Evolutionary conservation across 768 basidiomycete genomes (phyloP).

Genomic region (Lentinula lateritia): DNA sequence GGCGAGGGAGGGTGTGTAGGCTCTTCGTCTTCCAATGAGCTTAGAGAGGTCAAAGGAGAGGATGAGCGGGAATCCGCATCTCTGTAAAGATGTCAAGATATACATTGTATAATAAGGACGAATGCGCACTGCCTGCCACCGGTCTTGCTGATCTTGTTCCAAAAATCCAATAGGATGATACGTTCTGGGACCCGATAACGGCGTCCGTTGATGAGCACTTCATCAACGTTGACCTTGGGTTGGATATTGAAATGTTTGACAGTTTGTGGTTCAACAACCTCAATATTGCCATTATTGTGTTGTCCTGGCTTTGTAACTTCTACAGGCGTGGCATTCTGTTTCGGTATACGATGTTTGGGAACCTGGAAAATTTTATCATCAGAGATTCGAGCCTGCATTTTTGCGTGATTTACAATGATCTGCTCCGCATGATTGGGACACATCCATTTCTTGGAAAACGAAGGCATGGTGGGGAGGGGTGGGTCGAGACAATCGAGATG

Average conservation of each 20-base stretch:
- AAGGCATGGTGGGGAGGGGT: slow-evolving; percentile 80
- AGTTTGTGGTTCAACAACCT: slow-evolving; percentile 60
- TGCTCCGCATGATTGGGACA: slow-evolving; percentile 96
- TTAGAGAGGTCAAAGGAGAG: slow-evolving; percentile 70
- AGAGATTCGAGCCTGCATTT: not conserved
- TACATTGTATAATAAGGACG: not conserved
- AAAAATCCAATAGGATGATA: slow-evolving; percentile 91
- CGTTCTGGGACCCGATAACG: slow-evolving; percentile 92
- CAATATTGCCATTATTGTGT: slow-evolving; percentile 90
- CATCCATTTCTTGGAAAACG: slow-evolving; percentile 94
- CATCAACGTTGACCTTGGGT: slow-evolving; percentile 61
- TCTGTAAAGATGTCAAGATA: slow-evolving; percentile 5
- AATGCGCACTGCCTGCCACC: slow-evolving; percentile 26
- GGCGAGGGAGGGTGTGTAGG: slow-evolving; percentile 33
- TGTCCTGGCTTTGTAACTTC: slow-evolving; percentile 70
- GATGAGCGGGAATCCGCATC: slow-evolving; percentile 48
- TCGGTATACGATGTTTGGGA: slow-evolving; percentile 76
- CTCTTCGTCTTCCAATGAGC: slow-evolving; percentile 70
- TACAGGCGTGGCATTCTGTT: slow-evolving; percentile 59
- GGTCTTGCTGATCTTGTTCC: slow-evolving; percentile 69
- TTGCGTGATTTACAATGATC: slow-evolving; percentile 54
- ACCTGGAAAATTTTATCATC: slow-evolving; percentile 37
- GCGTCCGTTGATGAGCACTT: slow-evolving; percentile 82
- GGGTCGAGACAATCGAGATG: slow-evolving; percentile 96
- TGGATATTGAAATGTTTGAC: slow-evolving; percentile 27